phyloP scores from a whole-genome alignment of 768 basidiomycete species.

The Russula abietina region DNA sequence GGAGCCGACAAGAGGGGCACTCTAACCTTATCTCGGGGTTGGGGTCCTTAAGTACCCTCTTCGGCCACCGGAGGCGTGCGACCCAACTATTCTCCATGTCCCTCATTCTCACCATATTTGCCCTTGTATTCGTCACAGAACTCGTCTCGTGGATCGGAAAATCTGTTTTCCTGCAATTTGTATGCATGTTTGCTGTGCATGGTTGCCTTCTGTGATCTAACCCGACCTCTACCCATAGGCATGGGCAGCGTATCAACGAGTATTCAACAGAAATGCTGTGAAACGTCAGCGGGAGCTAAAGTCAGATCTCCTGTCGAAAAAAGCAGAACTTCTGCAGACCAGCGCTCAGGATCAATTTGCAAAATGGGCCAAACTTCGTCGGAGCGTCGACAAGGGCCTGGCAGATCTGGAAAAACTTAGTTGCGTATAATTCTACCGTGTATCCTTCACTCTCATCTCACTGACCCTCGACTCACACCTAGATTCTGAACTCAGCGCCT shows the following conservation, averaged over 20 bases:
- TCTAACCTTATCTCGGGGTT: slow-evolving; percentile 5
- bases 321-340: slow-evolving; percentile 81
- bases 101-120: slow-evolving; percentile 75
- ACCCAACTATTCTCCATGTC: slow-evolving; percentile 44
- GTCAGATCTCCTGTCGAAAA: slow-evolving; percentile 68
- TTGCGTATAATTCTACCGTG: slow-evolving; percentile 38
- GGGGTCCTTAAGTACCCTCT: slow-evolving; percentile 8
- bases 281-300: slow-evolving; percentile 67
- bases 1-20: neutral
- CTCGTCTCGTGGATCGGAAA: slow-evolving; percentile 86
- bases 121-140: slow-evolving; percentile 75
- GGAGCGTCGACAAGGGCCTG: slow-evolving; percentile 88
- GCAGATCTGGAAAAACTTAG: slow-evolving; percentile 89
- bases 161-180: slow-evolving; percentile 73
- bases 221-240: slow-evolving; percentile 41
- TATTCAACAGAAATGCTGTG: slow-evolving; percentile 54
- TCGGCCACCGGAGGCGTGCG: neutral
- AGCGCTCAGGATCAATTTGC: slow-evolving; percentile 97
- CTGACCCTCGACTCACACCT: neutral
- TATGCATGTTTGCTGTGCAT: slow-evolving; percentile 37
- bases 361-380: slow-evolving; percentile 91
- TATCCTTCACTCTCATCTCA: neutral
- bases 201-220: neutral
- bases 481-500: slow-evolving; percentile 77
- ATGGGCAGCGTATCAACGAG: slow-evolving; percentile 61